Conservation (phyloP, 345 rosid species). For the Geranium rotundifolium region DNA sequence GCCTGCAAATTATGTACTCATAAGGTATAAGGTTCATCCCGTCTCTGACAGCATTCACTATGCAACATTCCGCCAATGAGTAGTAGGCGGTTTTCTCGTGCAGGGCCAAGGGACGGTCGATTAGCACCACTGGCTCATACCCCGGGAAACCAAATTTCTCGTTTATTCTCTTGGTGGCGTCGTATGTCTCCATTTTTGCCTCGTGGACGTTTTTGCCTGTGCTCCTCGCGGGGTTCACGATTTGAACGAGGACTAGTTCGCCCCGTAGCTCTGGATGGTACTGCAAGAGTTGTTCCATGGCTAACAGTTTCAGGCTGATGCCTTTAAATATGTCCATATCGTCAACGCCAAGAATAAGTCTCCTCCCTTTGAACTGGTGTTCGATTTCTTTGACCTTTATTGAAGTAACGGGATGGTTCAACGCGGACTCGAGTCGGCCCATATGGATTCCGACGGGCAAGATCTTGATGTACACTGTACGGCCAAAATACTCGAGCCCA, state of each 20-base stretch:
- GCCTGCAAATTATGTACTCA: slow-evolving; percentile 66
- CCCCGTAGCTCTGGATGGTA: slow-evolving; percentile 44
- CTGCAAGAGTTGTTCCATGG: slow-evolving; percentile 59
- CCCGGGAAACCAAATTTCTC: slow-evolving; percentile 39
- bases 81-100: slow-evolving; percentile 75
- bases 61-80: slow-evolving; percentile 66
- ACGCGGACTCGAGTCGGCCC: slow-evolving; percentile 59
- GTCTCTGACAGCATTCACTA: slow-evolving; percentile 77
- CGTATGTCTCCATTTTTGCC: slow-evolving; percentile 58
- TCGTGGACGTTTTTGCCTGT: slow-evolving; percentile 66
- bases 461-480: slow-evolving; percentile 62
- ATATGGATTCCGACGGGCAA: slow-evolving; percentile 68
- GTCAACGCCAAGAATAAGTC: slow-evolving; percentile 60
- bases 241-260: slow-evolving; percentile 65
- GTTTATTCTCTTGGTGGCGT: slow-evolving; percentile 49
- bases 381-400: slow-evolving; percentile 49
- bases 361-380: slow-evolving; percentile 47
- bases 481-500: slow-evolving; percentile 77
- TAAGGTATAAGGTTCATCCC: slow-evolving; percentile 84
- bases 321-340: slow-evolving; percentile 87
- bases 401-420: slow-evolving; percentile 51
- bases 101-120: slow-evolving; percentile 62
- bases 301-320: slow-evolving; percentile 59
- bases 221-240: slow-evolving; percentile 68
- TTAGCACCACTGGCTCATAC: slow-evolving; percentile 57